Percentiles rank a stretch among this genome's conserved stretches.
Evolutionary conservation across 371 early-diverging fungal species (phyloP).

Genomic region (Syncephalastrum contaminatum): DNA sequence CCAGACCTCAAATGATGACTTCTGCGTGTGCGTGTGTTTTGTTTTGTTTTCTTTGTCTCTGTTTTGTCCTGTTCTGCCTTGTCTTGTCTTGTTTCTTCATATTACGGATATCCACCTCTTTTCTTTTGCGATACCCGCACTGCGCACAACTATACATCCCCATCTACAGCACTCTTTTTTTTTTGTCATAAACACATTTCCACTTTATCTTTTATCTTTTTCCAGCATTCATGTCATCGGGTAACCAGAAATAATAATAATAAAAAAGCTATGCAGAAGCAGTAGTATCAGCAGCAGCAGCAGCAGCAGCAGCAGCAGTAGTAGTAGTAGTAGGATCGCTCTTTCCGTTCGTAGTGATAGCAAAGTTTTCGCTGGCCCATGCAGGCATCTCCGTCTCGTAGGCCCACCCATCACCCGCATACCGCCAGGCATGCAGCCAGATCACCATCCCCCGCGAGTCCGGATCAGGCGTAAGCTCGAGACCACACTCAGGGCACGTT

Average conservation of each 20-base stretch:
- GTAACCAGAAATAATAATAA: too few relatives aligned
- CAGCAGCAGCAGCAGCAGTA: neutral
- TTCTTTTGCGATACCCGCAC: too few relatives aligned
- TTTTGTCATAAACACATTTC: too few relatives aligned
- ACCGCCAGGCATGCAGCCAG: conserved; percentile 85
- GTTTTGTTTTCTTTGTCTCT: too few relatives aligned
- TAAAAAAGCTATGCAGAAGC: neutral
- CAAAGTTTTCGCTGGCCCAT: conserved; percentile 64
- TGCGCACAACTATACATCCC: too few relatives aligned
- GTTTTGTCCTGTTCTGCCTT: too few relatives aligned
- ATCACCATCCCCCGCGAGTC: conserved; percentile 65
- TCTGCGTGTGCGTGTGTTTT: too few relatives aligned
- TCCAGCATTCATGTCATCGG: too few relatives aligned
- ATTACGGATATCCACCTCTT: neutral
- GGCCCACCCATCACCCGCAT: conserved; percentile 65
- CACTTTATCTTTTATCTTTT: too few relatives aligned
- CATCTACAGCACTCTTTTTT: too few relatives aligned
- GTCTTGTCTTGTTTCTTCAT: too few relatives aligned
- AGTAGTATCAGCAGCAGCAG: conserved; percentile 1
- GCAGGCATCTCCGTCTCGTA: conserved; percentile 77
- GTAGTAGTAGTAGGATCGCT: conserved; percentile 2
- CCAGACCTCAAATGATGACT: neutral
- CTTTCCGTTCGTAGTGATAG: neutral
- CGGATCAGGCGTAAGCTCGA: conserved; percentile 62
- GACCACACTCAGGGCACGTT: conserved; percentile 53